phyloP scores from a whole-genome alignment of 2,329 filamentous ascomycete genomes.

The Salinomyces thailandicus region DNA sequence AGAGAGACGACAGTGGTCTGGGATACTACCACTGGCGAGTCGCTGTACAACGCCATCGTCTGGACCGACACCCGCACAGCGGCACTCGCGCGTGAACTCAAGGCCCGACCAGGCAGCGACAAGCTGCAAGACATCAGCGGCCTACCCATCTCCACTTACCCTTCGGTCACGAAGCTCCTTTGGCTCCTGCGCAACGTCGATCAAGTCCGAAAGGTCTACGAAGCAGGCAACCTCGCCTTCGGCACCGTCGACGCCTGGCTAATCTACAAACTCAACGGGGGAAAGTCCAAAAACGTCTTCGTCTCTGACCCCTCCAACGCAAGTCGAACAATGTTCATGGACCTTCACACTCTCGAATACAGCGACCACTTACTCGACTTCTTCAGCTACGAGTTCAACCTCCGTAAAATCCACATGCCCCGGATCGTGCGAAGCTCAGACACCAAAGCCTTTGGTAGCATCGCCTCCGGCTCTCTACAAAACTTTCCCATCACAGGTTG shows the following conservation, averaged over 20 bases:
- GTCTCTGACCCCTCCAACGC: conserved; percentile 85
- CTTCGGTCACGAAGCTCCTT: conserved; percentile 71
- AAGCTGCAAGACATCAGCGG: conserved; percentile 62
- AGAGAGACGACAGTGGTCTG: conserved; percentile 80
- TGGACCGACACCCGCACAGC: conserved; percentile 83
- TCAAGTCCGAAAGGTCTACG: conserved; percentile 62
- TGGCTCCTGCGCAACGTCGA: conserved; percentile 70
- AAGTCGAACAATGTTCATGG: conserved; percentile 90
- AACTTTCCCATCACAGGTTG: conserved; percentile 72
- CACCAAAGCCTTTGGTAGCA: conserved; percentile 57
- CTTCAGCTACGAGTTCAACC: conserved; percentile 57
- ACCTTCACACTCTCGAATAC: conserved; percentile 69
- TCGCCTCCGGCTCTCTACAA: conserved; percentile 55
- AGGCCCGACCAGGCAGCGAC: conserved; percentile 55
- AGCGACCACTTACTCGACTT: conserved; percentile 67
- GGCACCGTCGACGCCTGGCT: conserved; percentile 86
- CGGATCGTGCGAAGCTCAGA: conserved; percentile 75
- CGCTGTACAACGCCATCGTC: conserved; percentile 74
- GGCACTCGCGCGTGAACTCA: conserved; percentile 65
- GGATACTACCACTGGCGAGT: conserved; percentile 70
- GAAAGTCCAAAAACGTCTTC: conserved; percentile 51
- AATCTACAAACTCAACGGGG: conserved; percentile 72
- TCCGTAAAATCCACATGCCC: conserved; percentile 62
- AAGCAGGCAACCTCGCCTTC: conserved; percentile 65
- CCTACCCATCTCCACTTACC: conserved; percentile 77